phyloP scores from a whole-genome alignment of 129 eudicot genomes.

The Tagetes patula region DNA sequence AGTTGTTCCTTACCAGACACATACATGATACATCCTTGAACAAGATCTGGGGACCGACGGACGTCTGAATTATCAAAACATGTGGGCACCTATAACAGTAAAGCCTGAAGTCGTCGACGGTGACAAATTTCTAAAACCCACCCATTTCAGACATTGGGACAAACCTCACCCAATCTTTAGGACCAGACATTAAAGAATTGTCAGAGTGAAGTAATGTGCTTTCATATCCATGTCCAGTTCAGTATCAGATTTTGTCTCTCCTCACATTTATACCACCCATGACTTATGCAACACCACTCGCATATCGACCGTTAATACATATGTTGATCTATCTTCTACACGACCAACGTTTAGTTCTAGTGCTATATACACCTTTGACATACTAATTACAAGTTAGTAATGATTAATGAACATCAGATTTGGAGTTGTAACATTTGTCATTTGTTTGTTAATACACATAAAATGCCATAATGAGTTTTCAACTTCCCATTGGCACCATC shows the following conservation, averaged over 20 bases:
- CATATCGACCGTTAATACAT: not conserved
- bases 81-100: no score
- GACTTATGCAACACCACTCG: not conserved
- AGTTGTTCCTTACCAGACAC: no score
- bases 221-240: not conserved
- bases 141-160: conserved; percentile 2
- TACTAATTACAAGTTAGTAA: conserved; percentile 6
- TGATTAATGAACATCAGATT: conserved; percentile 19
- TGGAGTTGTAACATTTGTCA: conserved; percentile 33
- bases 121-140: not conserved
- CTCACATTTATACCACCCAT: not conserved
- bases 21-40: no score
- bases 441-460: conserved; percentile 38
- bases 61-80: no score
- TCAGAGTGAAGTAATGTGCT: conserved; percentile 3
- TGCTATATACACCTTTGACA: not conserved
- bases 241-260: not conserved
- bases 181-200: conserved; percentile 1
- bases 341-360: not conserved
- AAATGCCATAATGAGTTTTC: conserved; percentile 42
- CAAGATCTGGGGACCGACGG: no score
- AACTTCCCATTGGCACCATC: conserved; percentile 40
- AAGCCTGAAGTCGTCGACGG: no score
- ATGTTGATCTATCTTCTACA: not conserved
- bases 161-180: not conserved